Conservation (phyloP, 306 rosid genomes). For the Macrotyloma uniflorum region DNA sequence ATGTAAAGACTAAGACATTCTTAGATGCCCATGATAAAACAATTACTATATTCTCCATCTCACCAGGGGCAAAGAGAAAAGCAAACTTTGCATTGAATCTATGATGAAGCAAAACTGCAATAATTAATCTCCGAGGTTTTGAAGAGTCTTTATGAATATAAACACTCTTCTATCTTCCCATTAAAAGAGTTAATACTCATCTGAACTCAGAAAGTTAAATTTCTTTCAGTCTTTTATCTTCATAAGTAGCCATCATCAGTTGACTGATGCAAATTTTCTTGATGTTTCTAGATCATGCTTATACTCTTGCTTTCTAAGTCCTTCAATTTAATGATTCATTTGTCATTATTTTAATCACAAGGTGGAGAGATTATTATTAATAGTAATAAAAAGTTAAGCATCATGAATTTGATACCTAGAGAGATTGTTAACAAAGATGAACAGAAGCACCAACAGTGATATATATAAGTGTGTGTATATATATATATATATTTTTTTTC, state of each 20-base stretch:
- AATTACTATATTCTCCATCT: background rate
- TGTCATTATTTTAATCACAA: too few relatives aligned
- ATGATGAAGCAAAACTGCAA: background rate
- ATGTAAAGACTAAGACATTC: background rate
- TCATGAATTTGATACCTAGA: background rate
- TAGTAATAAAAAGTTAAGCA: too few relatives aligned
- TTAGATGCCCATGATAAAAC: background rate
- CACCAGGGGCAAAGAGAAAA: background rate
- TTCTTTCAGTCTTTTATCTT: background rate
- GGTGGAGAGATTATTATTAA: background rate
- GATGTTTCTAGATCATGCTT: background rate
- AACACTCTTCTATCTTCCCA: background rate
- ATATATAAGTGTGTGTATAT: too few relatives aligned
- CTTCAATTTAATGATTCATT: background rate
- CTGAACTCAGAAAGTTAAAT: background rate
- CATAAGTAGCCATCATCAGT: background rate
- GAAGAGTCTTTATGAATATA: background rate
- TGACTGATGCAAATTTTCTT: background rate
- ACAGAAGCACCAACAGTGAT: background rate
- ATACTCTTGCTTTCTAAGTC: background rate
- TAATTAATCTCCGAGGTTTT: background rate
- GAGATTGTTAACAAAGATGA: background rate
- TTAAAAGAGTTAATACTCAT: background rate
- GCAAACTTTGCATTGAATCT: background rate
- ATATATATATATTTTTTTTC: background rate